Conservation (phyloP, 306 rosid genomes). For the Sicyos baderoa region DNA sequence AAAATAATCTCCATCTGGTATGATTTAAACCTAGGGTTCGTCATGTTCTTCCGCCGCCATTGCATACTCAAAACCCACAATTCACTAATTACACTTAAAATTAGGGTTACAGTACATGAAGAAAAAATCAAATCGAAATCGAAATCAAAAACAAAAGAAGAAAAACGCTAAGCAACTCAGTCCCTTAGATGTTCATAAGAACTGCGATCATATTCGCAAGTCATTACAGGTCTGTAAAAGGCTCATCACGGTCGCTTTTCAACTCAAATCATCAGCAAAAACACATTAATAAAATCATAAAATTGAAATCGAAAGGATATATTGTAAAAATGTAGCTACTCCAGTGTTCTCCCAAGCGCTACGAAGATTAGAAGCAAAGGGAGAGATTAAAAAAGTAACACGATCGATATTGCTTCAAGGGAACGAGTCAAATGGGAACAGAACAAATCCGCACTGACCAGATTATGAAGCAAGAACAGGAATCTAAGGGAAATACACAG, state of each 20-base stretch:
- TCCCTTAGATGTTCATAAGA: constrained; percentile 85
- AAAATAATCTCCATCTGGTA: too few species aligned
- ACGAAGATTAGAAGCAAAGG: background rate
- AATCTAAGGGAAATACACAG: too few species aligned
- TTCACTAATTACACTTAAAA: too few species aligned
- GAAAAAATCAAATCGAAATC: too few species aligned
- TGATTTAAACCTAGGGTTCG: too few species aligned
- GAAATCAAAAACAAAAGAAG: background rate
- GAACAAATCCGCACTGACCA: constrained; percentile 69
- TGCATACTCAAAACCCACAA: too few species aligned
- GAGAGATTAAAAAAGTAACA: constrained; percentile 39
- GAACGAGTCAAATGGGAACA: constrained; percentile 86
- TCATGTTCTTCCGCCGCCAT: too few species aligned
- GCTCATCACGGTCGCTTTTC: constrained; percentile 46
- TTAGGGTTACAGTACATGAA: too few species aligned
- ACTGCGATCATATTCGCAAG: constrained; percentile 73
- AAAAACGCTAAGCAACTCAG: constrained; percentile 33
- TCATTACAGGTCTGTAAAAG: constrained; percentile 83
- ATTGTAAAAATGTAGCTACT: constrained; percentile 39
- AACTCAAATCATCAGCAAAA: background rate
- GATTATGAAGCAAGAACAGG: constrained; percentile 80
- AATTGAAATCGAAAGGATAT: too few species aligned
- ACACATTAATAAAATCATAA: background rate
- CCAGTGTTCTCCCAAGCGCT: constrained; percentile 26
- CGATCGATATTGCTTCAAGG: constrained; percentile 75